Percentiles rank a stretch among this genome's conserved stretches.
Evolutionary conservation across 176 grass and related monocot genomes (phyloP).

Genomic region (Oryza longistaminata): DNA sequence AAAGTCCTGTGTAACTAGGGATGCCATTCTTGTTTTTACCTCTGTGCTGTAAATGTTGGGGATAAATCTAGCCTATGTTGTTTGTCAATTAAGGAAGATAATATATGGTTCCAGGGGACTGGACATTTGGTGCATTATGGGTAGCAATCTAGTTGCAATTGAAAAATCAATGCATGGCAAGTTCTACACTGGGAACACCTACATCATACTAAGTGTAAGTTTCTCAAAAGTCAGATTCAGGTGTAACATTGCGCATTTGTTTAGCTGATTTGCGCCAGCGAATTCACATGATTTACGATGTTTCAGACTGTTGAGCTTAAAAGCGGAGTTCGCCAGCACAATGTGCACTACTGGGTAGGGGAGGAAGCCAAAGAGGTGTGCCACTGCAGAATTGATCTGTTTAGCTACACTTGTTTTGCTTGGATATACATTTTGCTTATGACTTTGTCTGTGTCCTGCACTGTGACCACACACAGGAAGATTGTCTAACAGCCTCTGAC

Average conservation of each 20-base stretch:
- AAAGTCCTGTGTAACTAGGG: background rate
- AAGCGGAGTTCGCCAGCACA: constrained; percentile 51
- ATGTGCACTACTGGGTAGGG: constrained; percentile 91
- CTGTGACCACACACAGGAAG: constrained; percentile 53
- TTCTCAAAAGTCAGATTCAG: background rate
- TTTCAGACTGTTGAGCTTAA: constrained; percentile 71
- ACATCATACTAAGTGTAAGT: constrained; percentile 72
- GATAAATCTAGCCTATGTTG: background rate
- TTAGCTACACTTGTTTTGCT: background rate
- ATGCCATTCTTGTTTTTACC: constrained; percentile 1
- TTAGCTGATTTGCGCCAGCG: background rate
- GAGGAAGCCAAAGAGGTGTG: constrained; percentile 68
- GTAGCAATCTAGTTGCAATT: constrained; percentile 45
- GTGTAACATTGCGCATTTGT: background rate
- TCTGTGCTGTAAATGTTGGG: background rate
- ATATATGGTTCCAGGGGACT: constrained; percentile 49
- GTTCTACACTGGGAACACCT: constrained; percentile 66
- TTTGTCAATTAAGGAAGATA: background rate
- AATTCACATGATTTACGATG: background rate
- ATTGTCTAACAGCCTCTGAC: constrained; percentile 62
- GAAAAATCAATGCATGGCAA: constrained; percentile 70
- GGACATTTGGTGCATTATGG: constrained; percentile 79
- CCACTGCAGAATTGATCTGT: background rate
- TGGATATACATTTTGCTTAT: constrained; percentile 16
- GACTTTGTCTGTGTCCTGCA: constrained; percentile 19